These are phyloP conservation scores for Musa acuminata DNA, from an alignment of 176 grass and related monocot genomes.

Conservation along the genomic window DNA sequence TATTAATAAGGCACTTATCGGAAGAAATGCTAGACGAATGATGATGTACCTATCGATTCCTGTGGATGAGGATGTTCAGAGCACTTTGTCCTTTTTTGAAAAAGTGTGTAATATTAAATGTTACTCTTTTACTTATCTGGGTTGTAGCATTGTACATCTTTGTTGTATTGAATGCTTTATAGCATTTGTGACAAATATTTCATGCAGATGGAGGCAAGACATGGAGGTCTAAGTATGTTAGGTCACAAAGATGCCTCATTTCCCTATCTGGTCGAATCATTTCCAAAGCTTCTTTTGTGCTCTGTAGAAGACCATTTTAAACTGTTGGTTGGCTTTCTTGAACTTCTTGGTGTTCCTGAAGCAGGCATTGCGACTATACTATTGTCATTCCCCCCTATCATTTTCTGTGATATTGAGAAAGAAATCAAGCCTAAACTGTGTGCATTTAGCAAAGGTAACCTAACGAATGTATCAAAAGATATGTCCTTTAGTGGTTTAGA, in stretches of 20 bases:
- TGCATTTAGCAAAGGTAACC: constrained; percentile 58
- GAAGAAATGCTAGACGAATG: constrained; percentile 81
- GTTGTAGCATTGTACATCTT: not conserved
- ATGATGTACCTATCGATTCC: constrained; percentile 65
- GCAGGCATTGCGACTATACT: constrained; percentile 25
- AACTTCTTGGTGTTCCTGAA: constrained; percentile 7
- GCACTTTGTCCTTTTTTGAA: constrained; percentile 76
- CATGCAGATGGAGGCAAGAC: constrained; percentile 79
- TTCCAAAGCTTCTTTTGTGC: constrained; percentile 66
- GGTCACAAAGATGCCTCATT: constrained; percentile 47
- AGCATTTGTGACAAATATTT: not conserved
- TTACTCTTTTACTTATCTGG: not conserved
- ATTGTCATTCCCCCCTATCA: constrained; percentile 37
- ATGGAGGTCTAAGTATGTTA: constrained; percentile 63
- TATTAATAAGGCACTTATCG: constrained; percentile 33
- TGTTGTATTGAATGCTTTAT: not conserved
- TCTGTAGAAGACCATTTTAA: constrained; percentile 61
- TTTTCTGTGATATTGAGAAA: constrained; percentile 32
- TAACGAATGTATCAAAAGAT: not conserved
- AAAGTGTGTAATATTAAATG: constrained; percentile 36
- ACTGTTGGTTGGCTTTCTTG: constrained; percentile 31
- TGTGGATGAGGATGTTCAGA: constrained; percentile 66
- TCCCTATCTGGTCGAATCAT: constrained; percentile 73
- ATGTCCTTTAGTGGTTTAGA: not conserved
- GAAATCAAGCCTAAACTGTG: constrained; percentile 57